Evolutionary conservation across 129 eudicot genomes (phyloP), one percentile per base, ranked within the genome.

Genomic region (Pittosporum tobira): DNA sequence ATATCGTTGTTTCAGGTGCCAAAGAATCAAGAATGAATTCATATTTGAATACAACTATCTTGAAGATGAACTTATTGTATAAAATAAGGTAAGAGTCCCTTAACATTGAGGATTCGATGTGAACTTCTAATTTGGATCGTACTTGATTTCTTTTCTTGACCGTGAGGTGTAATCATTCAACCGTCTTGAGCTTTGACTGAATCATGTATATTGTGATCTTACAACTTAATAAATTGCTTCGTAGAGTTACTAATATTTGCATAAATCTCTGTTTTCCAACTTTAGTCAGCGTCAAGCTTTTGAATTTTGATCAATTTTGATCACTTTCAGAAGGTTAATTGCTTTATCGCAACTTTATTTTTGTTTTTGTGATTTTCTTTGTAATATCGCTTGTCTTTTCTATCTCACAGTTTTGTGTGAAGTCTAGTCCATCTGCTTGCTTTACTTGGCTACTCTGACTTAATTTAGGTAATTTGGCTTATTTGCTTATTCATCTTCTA

Each of bases 1-100:
- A n/a, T n/a, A n/a, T n/a, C n/a, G n/a, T n/a, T n/a, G n/a, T 7
- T n/a, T 31, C 85, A 93, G 99, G 99, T 87, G 99, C 67, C 99
- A 87, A 75, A 78, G 96, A 71, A 79, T 93, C 65, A 93, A 93
- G 85, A 72, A 79, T 0, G 99, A 87, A 57, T 93, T 93, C 83
- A 81, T 76, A 22, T 93, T 93, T 48, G 96, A 87, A 82, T 93
- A 93, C 79, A 93, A 80, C 69, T 87, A 68, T 76, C 96, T 93
- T 50, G 99, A 93, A 77, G 99, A 87, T 57, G 99, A 93, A 50
- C 84, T 91, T 38, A 74, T 76, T 6, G 82, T 81, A 71, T 93
- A 82, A 79, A 69, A 3, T 25, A 24, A 59, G 9, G 30, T n/a
- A n/a, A 40, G 38, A 29, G 44, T 27, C 56, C 57, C 27, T 13